Evolutionary conservation across 2,329 filamentous ascomycete species (phyloP).

Genomic region (Dendryphion nanum): DNA sequence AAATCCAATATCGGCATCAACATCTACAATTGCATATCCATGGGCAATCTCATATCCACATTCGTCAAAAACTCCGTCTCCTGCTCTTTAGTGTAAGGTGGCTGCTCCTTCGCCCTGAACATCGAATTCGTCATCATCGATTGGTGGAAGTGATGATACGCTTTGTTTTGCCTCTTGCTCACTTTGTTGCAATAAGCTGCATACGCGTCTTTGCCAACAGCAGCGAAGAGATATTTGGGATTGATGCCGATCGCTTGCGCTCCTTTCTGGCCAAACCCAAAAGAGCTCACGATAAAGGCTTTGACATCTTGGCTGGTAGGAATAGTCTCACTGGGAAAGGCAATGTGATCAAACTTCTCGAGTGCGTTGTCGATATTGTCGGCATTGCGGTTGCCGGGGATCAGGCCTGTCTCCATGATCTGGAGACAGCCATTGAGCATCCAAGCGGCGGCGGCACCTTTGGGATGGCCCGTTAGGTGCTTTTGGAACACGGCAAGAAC

Average conservation of each 20-base stretch:
- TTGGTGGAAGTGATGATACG: conserved; percentile 4
- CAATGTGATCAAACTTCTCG: conserved; percentile 24
- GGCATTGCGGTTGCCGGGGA: conserved; percentile 40
- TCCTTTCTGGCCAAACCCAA: conserved; percentile 49
- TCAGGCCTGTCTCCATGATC: conserved; percentile 28
- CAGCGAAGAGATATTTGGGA: conserved; percentile 27
- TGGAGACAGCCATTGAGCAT: conserved; percentile 42
- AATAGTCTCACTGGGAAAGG: conserved; percentile 30
- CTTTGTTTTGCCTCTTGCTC: conserved; percentile 3
- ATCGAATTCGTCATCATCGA: conserved; percentile 7
- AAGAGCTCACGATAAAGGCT: conserved; percentile 42
- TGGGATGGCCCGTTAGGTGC: conserved; percentile 39
- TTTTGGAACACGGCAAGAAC: conserved; percentile 39
- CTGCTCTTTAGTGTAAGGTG: conserved; percentile 6
- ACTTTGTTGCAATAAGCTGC: conserved; percentile 1
- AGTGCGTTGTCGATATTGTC: conserved; percentile 35
- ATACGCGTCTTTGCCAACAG: conserved; percentile 3
- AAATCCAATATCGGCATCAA: not conserved
- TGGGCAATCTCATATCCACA: conserved; percentile 4
- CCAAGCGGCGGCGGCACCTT: conserved; percentile 39
- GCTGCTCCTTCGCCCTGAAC: conserved; percentile 7
- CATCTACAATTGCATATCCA: conserved; percentile 4
- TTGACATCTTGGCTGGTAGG: conserved; percentile 22
- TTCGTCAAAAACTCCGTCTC: conserved; percentile 7
- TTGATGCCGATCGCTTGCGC: conserved; percentile 38